Evolutionary conservation across 805 yeast genomes (phyloP).

Genomic region (Debaryomyces hansenii): DNA sequence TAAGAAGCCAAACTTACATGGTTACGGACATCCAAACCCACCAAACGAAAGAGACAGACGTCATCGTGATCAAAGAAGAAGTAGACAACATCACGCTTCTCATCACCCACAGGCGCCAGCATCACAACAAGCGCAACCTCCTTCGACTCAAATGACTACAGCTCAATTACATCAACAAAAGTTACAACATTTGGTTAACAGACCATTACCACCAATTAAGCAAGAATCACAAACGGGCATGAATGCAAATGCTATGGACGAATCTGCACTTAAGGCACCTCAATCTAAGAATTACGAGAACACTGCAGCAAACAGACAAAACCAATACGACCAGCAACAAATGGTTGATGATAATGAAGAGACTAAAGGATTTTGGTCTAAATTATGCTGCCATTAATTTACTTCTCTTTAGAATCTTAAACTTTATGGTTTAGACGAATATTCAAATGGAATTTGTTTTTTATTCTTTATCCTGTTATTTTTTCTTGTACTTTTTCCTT

Average conservation of each 20-base stretch:
- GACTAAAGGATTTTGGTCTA: slow-evolving; percentile 42
- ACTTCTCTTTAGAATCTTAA: background rate
- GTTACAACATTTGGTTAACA: slow-evolving; percentile 47
- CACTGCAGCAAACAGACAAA: slow-evolving; percentile 16
- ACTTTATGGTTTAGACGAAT: background rate
- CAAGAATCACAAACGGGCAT: slow-evolving; percentile 33
- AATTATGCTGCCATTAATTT: slow-evolving; percentile 40
- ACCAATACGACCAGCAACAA: slow-evolving; percentile 43
- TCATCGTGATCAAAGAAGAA: slow-evolving; percentile 46
- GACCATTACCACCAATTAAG: slow-evolving; percentile 49
- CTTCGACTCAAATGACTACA: slow-evolving; percentile 28
- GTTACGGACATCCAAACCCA: slow-evolving; percentile 75
- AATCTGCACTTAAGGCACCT: slow-evolving; percentile 20
- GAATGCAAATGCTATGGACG: slow-evolving; percentile 19
- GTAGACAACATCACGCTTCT: slow-evolving; percentile 35
- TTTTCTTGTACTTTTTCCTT: too few relatives aligned
- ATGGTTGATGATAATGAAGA: slow-evolving; percentile 31
- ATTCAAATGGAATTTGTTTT: background rate
- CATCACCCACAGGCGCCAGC: slow-evolving; percentile 19
- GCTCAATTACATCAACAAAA: slow-evolving; percentile 50
- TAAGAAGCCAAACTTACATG: slow-evolving; percentile 77
- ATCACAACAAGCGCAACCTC: slow-evolving; percentile 8
- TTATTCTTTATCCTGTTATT: too few relatives aligned
- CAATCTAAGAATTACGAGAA: slow-evolving; percentile 21
- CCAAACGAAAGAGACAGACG: slow-evolving; percentile 48